Evolutionary conservation across 2,329 filamentous ascomycete species (phyloP).

Genomic region (Trichoderma harzianum): DNA sequence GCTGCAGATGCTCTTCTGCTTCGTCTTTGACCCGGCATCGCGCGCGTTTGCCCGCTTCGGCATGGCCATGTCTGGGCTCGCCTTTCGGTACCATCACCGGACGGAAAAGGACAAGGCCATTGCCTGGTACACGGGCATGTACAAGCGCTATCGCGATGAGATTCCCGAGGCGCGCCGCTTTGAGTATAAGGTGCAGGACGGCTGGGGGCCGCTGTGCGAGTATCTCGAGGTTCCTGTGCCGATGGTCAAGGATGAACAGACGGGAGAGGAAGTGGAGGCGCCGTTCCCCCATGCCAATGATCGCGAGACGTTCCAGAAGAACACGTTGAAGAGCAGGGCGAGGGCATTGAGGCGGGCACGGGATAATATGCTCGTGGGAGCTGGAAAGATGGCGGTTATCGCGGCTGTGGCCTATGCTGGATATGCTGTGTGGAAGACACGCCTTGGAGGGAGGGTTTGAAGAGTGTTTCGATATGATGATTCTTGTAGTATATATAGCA

Average conservation of each 20-base stretch:
- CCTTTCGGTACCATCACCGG: constrained; percentile 31
- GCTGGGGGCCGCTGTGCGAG: constrained; percentile 42
- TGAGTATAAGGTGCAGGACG: constrained; percentile 38
- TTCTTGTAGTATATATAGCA: not conserved
- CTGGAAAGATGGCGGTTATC: constrained; percentile 24
- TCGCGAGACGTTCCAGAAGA: constrained; percentile 25
- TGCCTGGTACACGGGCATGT: constrained; percentile 37
- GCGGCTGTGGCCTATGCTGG: constrained; percentile 29
- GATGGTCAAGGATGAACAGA: constrained; percentile 29
- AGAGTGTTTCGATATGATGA: not conserved
- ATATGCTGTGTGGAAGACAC: constrained; percentile 30
- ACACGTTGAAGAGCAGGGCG: constrained; percentile 14
- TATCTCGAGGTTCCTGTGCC: constrained; percentile 39
- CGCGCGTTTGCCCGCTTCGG: constrained; percentile 29
- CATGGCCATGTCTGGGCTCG: constrained; percentile 25
- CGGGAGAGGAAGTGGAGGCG: constrained; percentile 30
- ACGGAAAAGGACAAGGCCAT: constrained; percentile 37
- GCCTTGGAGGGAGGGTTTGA: constrained; percentile 24
- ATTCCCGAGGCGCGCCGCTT: constrained; percentile 35
- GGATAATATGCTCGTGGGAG: constrained; percentile 24
- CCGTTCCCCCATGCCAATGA: constrained; percentile 36
- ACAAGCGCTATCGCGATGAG: constrained; percentile 34
- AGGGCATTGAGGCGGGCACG: constrained; percentile 26
- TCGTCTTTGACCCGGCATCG: constrained; percentile 27
- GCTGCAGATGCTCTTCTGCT: constrained; percentile 27